A percentile compares a stretch with the other conserved stretches of the same genome.
Conservation (phyloP, 2,329 filamentous ascomycete species). For the Clarireedia sp. region DNA sequence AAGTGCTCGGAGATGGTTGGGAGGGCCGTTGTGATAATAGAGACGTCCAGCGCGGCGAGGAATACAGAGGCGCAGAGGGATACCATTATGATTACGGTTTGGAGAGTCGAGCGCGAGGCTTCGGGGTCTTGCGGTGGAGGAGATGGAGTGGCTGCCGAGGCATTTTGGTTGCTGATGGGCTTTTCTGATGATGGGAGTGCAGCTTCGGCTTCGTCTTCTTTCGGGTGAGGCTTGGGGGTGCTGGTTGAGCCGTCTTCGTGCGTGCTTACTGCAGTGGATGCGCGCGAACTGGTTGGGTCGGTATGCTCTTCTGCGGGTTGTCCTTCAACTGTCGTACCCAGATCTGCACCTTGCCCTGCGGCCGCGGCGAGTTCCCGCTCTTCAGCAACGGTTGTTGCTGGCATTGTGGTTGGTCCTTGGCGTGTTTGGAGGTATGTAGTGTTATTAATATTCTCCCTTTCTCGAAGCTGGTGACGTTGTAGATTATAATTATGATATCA, state of each 20-base stretch:
- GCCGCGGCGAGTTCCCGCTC: not conserved
- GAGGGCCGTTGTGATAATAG: slow-evolving; percentile 53
- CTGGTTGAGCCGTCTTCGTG: not conserved
- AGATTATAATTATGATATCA: too few relatives aligned
- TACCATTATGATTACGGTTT: slow-evolving; percentile 28
- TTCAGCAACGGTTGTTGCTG: too few relatives aligned
- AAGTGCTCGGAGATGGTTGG: slow-evolving; percentile 51
- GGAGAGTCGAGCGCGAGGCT: slow-evolving; percentile 24
- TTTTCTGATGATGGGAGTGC: not conserved
- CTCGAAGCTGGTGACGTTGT: too few relatives aligned
- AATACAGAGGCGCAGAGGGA: slow-evolving; percentile 29
- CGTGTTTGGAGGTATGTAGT: too few relatives aligned
- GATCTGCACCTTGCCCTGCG: slow-evolving; percentile 10
- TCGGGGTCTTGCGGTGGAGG: slow-evolving; percentile 17
- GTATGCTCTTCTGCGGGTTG: not conserved
- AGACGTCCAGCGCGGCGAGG: slow-evolving; percentile 32
- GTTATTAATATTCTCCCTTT: too few relatives aligned
- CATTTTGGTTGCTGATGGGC: not conserved
- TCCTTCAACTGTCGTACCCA: not conserved
- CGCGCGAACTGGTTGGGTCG: not conserved
- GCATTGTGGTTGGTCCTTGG: too few relatives aligned
- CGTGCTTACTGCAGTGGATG: not conserved
- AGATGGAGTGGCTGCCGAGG: not conserved
- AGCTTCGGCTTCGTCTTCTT: too few relatives aligned
- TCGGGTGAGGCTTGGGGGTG: not conserved